These are phyloP conservation scores for Fusarium tuaranense DNA, from an alignment of 2,329 filamentous ascomycete species.

Conservation along the genomic window DNA sequence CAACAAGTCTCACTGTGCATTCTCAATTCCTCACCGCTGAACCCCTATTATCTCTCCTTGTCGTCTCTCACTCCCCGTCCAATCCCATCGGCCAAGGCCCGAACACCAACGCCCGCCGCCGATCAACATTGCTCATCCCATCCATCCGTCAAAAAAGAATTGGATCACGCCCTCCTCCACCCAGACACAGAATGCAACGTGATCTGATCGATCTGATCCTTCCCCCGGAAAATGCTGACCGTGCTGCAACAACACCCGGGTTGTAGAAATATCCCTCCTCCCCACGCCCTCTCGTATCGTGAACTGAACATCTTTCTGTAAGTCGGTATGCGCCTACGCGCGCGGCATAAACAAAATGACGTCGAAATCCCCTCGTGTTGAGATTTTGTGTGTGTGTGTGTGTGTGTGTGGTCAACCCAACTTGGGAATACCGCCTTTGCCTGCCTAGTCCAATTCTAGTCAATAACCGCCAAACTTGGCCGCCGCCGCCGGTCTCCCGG, in stretches of 20 bases:
- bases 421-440: conserved; percentile 14
- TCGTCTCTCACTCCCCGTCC: not conserved
- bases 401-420: not conserved
- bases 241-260: conserved; percentile 29
- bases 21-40: not conserved
- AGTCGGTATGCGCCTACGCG: conserved; percentile 30
- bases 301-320: not conserved
- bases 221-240: conserved; percentile 32
- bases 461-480: conserved; percentile 7
- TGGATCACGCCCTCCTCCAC: conserved; percentile 20
- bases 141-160: not conserved
- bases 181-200: conserved; percentile 29
- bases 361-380: conserved; percentile 4
- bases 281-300: conserved; percentile 7
- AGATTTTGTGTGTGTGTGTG: not conserved
- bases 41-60: conserved; percentile 23
- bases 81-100: conserved; percentile 1
- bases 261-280: not conserved
- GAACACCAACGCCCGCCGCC: conserved; percentile 10
- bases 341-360: conserved; percentile 32
- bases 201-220: conserved; percentile 37
- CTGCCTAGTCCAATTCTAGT: conserved; percentile 22
- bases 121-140: conserved; percentile 25
- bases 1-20: not conserved
- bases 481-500: not conserved